These are phyloP conservation scores for Collybiopsis luxurians DNA, from an alignment of 768 basidiomycete species.

Conservation along the genomic window DNA sequence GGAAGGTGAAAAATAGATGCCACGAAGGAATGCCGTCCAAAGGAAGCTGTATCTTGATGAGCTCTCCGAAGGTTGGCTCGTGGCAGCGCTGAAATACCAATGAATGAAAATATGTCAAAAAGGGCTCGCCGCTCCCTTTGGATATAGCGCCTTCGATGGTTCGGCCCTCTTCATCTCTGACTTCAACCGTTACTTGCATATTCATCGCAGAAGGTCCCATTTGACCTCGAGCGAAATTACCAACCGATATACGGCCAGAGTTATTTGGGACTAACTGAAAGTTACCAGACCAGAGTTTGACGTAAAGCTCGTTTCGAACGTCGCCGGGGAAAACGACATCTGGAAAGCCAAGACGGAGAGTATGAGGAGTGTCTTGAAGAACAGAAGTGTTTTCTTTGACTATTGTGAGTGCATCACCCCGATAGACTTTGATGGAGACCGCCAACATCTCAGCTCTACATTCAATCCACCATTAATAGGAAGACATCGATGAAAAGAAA, in stretches of 20 bases:
- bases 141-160: conserved; percentile 71
- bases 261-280: conserved; percentile 58
- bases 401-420: conserved; percentile 74
- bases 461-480: not conserved
- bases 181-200: conserved; percentile 90
- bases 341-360: conserved; percentile 88
- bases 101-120: conserved; percentile 79
- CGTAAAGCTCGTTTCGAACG: conserved; percentile 90
- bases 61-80: conserved; percentile 89
- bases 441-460: conserved; percentile 83
- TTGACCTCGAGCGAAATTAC: conserved; percentile 56
- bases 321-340: conserved; percentile 95
- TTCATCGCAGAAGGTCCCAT: conserved; percentile 59
- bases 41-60: conserved; percentile 84
- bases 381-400: conserved; percentile 82
- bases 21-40: conserved; percentile 65
- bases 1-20: conserved; percentile 95
- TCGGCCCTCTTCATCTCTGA: conserved; percentile 69
- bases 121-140: conserved; percentile 83
- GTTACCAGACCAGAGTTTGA: conserved; percentile 94
- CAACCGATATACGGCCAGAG: conserved; percentile 53
- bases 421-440: conserved; percentile 82
- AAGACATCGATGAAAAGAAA: not conserved
- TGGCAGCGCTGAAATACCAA: conserved; percentile 88
- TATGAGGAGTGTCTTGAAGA: conserved; percentile 77